phyloP scores from a whole-genome alignment of 108 stramenopile genomes.

The Skeletonema potamos region DNA sequence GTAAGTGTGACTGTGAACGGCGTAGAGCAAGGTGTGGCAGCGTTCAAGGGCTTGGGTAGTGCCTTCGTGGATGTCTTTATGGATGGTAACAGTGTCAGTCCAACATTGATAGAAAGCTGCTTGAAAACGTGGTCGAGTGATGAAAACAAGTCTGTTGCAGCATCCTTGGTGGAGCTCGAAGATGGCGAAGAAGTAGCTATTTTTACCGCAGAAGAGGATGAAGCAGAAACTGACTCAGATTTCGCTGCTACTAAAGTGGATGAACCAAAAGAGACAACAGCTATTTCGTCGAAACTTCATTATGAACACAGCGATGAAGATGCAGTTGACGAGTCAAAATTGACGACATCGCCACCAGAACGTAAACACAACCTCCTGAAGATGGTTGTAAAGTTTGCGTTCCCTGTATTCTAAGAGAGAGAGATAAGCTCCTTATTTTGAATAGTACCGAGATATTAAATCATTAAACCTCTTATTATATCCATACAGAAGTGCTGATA shows the following conservation, averaged over 20 bases:
- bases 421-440: too few species aligned
- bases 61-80: constrained; percentile 74
- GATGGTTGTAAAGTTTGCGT: neutral
- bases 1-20: constrained; percentile 77
- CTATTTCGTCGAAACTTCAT: neutral
- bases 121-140: constrained; percentile 36
- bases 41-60: constrained; percentile 49
- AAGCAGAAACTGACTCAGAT: neutral
- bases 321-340: neutral
- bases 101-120: constrained; percentile 55
- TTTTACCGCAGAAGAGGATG: too few species aligned
- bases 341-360: neutral
- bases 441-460: too few species aligned
- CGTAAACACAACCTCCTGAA: neutral
- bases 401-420: neutral
- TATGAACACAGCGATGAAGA: neutral
- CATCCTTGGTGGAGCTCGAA: neutral
- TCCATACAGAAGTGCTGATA: too few species aligned
- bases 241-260: neutral
- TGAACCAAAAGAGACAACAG: neutral
- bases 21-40: constrained; percentile 53
- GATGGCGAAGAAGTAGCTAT: neutral
- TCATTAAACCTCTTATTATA: too few species aligned
- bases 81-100: constrained; percentile 77
- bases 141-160: neutral